phyloP scores from a whole-genome alignment of 2,329 filamentous ascomycete genomes.

The Camillea tinctor region DNA sequence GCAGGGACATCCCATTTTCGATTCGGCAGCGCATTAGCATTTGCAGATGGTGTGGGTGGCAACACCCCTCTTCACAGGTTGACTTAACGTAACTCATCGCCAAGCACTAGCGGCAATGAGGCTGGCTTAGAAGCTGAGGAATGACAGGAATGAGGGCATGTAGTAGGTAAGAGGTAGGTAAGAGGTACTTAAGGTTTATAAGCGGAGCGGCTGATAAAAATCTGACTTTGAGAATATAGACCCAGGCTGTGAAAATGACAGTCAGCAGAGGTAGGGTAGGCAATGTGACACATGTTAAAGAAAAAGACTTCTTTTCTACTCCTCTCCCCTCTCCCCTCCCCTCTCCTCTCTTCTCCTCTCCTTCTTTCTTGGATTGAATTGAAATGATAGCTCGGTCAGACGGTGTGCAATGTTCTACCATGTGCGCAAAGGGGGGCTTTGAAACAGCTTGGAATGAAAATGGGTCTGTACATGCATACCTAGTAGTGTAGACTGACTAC shows the following conservation, averaged over 20 bases:
- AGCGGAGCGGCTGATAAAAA: slow-evolving; percentile 1
- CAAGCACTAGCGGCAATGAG: not conserved
- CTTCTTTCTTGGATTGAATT: not conserved
- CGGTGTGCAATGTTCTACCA: not conserved
- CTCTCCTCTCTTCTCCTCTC: too few relatives aligned
- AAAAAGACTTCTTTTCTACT: not conserved
- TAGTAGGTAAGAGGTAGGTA: not conserved
- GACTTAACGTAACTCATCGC: not conserved
- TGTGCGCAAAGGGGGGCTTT: not conserved
- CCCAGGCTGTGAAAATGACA: not conserved
- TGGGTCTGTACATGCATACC: not conserved
- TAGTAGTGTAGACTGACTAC: not conserved
- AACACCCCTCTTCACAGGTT: not conserved
- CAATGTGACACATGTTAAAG: not conserved
- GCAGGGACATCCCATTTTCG: not conserved
- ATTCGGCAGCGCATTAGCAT: not conserved
- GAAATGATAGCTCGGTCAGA: not conserved
- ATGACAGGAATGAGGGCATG: not conserved
- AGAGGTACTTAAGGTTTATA: not conserved
- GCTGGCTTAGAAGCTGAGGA: slow-evolving; percentile 2
- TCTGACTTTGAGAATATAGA: not conserved
- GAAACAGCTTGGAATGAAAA: not conserved
- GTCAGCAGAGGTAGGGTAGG: not conserved
- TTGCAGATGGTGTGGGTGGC: not conserved
- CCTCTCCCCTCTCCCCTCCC: not conserved